Evolutionary conservation across 306 rosid species (phyloP), one percentile per base, ranked within the genome.

Genomic region (Inga leiocalycina): DNA sequence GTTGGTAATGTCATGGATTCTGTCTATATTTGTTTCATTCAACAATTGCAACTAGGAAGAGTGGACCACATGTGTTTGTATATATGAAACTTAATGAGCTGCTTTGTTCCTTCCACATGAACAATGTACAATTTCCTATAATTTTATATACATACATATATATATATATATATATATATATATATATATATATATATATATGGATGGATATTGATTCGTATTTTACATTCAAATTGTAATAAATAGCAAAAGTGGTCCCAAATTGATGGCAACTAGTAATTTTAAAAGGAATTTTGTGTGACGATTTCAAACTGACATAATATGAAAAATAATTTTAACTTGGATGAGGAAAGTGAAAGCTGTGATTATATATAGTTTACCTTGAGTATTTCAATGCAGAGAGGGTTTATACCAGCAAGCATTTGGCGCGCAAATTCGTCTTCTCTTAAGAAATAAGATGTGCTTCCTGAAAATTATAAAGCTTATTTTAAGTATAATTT

Each of bases 401-500:
- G 17, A 81, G 90, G 92, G 71, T 88, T 83, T 61, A 84, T 61
- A 12, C 86, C 90, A 34, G 90, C 80, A 37, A 87, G 78, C 41
- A 79, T 77, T 68, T 87, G 89, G 32, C 89, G 88, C 13, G 90
- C 92, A 76, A 89, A 81, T 69, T 89, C 85, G 41, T 89, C 84
- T 10, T 89, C 90, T 22, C 17, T 52, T 32, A 89, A 61, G 46
- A 86, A 52, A 46, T 62, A 86, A 59, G 82, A 59, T 79, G 64
- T 75, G 4, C 9, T 59, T 43, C 82, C 90, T 85, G 90, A 78
- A 83, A 82, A 35, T 4, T 52, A 9, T 20, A 9, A 37, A 37
- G 30, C 30, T 27, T 27, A 27, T 27, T 27, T 27, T 27, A 27
- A 27, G 30, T 27, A 27, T 27, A 27, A 27, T 27, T 27, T 27